Base-by-base conservation (phyloP, 2,329 filamentous ascomycete species). In the Torrubiellomyces zombiae region DNA sequence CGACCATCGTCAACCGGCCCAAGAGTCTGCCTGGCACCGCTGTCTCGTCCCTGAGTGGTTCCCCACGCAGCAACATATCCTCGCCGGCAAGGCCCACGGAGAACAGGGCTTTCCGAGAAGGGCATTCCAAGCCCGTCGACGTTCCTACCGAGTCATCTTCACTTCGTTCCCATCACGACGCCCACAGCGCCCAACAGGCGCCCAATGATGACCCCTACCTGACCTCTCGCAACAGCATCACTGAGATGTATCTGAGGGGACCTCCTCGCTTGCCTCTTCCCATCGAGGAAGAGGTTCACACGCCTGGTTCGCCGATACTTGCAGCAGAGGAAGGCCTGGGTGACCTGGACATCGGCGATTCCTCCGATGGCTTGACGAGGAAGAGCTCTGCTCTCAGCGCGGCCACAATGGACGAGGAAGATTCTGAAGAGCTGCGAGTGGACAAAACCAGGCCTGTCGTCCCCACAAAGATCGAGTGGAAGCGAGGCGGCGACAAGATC, bases 241-340 rank as follows among this genome's bases (percentile, higher is more conserved):
- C 68, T 35, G 67, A 70, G 37, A 64, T 74, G 56, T 75, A 73
- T 40, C 53, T 67, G 40, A 58, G 63, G 30, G 66, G 77, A n/a
- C 86, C 86, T 22, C 86, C 86, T 25, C 76, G 86, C 32, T 60
- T 95, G 41, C 86, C 86, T 30, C 67, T 95, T 30, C 85, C 86
- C 27, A 94, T 95, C 40, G 83, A 91, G 40, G 81, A 94, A 57
- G 83, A 92, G 47, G 67, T 79, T 9, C 75, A 89, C 39, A 82
- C 78, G 1, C 86, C 86, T 2, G 85, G 85, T 14, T 94, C 85
- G 21, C 86, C 86, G 27, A 86, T 93, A 35, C 68, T 86, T 33
- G 71, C 76, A 6, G 67, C 82, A 2, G 62, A 73, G 15, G 75
- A 81, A 45, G 48, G 47, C 25, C 60, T 57, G 32, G 50, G 50